A percentile compares a stretch with the other conserved stretches of the same genome.
phyloP scores from a whole-genome alignment of 2,329 filamentous ascomycete genomes.

The Aspergillus texensis region DNA sequence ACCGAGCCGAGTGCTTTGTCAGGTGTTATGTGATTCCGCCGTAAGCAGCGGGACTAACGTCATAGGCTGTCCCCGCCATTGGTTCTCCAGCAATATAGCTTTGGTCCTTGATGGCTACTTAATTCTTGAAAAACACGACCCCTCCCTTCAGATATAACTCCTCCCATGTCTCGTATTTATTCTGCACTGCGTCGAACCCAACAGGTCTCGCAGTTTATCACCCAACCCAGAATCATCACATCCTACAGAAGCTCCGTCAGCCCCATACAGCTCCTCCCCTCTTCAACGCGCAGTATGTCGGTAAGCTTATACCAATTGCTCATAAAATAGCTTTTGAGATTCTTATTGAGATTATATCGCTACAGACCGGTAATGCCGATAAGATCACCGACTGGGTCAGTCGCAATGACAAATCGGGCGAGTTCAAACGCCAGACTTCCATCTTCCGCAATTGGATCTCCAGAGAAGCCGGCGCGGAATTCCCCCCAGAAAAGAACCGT shows the following conservation, averaged over 20 bases:
- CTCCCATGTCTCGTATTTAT: conserved; percentile 27
- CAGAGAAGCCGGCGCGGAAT: conserved; percentile 69
- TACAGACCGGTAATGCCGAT: conserved; percentile 31
- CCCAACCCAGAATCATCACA: conserved; percentile 17
- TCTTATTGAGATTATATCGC: not conserved
- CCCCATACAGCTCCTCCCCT: conserved; percentile 21
- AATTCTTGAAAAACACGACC: conserved; percentile 9
- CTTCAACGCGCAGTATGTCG: conserved; percentile 34
- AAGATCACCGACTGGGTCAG: conserved; percentile 84
- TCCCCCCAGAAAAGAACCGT: conserved; percentile 81
- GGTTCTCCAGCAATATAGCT: not conserved
- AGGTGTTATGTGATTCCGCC: conserved; percentile 26
- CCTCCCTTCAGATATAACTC: conserved; percentile 17
- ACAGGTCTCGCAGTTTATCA: conserved; percentile 24
- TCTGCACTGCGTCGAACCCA: conserved; percentile 24
- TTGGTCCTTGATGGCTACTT: not conserved
- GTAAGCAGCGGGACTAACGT: conserved; percentile 17
- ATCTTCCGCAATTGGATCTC: conserved; percentile 82
- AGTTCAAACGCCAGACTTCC: conserved; percentile 88
- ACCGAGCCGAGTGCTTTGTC: conserved; percentile 25
- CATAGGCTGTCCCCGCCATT: conserved; percentile 1
- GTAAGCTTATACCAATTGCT: conserved; percentile 25
- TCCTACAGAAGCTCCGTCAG: conserved; percentile 21
- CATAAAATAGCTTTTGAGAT: not conserved
- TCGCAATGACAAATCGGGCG: conserved; percentile 75